Evolutionary conservation across 441 rosid species (phyloP), one percentile per base, ranked within the genome.

Genomic region (Gossypium davidsonii): DNA sequence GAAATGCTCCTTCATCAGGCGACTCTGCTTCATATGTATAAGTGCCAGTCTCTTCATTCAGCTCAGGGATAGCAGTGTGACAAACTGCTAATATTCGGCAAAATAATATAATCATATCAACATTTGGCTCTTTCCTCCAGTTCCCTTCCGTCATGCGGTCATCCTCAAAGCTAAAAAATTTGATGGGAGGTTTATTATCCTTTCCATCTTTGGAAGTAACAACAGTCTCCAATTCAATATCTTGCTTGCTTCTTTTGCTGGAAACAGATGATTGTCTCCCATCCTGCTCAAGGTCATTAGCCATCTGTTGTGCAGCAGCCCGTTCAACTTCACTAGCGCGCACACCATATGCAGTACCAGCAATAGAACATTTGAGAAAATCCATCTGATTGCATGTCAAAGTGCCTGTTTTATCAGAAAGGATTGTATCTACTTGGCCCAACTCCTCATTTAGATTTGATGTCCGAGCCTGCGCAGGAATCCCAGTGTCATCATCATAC

Each of bases 311-410:
- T 18, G 89, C 94, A 20, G 97, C 97, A 18, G 97, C 98, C 70
- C 86, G 81, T 85, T 94, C 98, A 67, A 94, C 97, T 85, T 94
- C 98, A 57, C 93, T 92, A n/a, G 92, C 74, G n/a, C 87, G 80
- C 37, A 82, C 82, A 17, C 98, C 98, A 78, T 92, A 94, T 55
- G 98, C 83, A 73, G 81, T 85, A 62, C 98, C 93, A 67, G 93
- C 97, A 74, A 94, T 87, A 11, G 98, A 92, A 81, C 98, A 94
- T 84, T 91, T 94, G 44, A 92, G 81, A 80, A 92, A 94, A 84
- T 94, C 98, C 98, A 94, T 94, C 85, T 94, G 98, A 80, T 92
- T 94, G 84, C 98, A 94, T 66, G 98, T 94, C 86, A 94, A 79
- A 25, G 98, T 94, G 66, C 97, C 97, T 0, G 98, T 94, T 85